Conservation (phyloP, 2,329 filamentous ascomycete species). For the Myriangium duriaei region DNA sequence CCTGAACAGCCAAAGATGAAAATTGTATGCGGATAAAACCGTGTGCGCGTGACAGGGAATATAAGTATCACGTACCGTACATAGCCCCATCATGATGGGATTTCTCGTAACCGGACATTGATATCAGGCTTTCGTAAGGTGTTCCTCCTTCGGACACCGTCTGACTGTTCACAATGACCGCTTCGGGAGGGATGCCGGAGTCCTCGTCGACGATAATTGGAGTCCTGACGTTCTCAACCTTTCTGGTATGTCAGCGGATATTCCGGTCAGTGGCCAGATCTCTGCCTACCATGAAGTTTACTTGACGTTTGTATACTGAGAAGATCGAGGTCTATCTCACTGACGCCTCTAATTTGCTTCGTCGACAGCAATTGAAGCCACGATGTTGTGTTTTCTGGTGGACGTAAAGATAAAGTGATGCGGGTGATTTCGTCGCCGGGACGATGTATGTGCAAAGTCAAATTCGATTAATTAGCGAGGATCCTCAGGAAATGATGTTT, state of each 20-base stretch:
- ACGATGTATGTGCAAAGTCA: no score
- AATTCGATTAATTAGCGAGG: no score
- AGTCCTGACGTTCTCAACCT: conserved; percentile 7
- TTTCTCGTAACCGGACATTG: conserved; percentile 77
- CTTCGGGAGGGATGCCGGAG: conserved; percentile 20
- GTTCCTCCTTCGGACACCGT: conserved; percentile 4
- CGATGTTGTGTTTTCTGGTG: no score
- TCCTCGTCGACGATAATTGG: conserved; percentile 25
- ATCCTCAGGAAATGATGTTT: no score
- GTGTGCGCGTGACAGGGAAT: conserved; percentile 5
- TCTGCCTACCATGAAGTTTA: no score
- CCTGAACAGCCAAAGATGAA: conserved; percentile 17
- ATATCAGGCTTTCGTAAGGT: conserved; percentile 32
- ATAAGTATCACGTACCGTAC: conserved; percentile 54
- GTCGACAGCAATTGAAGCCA: no score
- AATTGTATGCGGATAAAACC: conserved; percentile 22
- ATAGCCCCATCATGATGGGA: conserved; percentile 55
- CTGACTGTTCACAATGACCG: conserved; percentile 20
- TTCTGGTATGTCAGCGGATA: conserved; percentile 1
- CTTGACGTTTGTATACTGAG: no score
- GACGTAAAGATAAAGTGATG: no score
- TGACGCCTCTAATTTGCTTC: no score
- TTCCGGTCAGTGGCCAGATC: no score
- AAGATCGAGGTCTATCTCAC: no score
- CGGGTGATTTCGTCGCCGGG: no score